Base-by-base conservation (phyloP, 139 green algal genomes). In the Ostreobium quekettii region DNA sequence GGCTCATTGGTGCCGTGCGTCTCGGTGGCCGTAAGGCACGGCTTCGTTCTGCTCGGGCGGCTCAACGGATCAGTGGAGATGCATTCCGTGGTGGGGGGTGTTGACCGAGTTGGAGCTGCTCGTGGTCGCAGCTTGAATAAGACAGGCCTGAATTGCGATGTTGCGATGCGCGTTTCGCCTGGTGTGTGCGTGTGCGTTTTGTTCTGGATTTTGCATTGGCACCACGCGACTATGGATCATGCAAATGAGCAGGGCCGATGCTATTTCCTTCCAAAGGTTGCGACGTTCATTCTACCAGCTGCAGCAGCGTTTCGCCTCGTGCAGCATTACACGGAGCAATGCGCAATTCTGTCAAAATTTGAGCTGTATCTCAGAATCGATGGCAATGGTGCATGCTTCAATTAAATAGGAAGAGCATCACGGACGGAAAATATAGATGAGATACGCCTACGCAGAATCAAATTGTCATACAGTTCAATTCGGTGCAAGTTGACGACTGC, bases 11-110 rank as follows among this genome's bases (percentile, higher is more conserved):
- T 65, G 61, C 69, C 69, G 29, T 68, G 47, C 5, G 66, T 69
- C 24, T 63, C 66, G 7, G 29, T 82, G 53, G 76, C 65, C 6
- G 69, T 82, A 59, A 66, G 76, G n/a, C 36, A 53, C 2, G 70
- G 67, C 29, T 66, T 74, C 1, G n/a, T 82, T 3, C 64, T 82
- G 11, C 70, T 66, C 3, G 76, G 60, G 38, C 47, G 73, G 2
- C 67, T 70, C 7, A 62, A 75, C 28, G 76, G 76, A 5, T 48
- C 32, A 4, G 42, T 80, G 22, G 58, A 76, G 5, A 36, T 79
- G 35, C 76, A 77, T 39, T 48, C 53, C 28, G 24, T 82, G 76
- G 76, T 82, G 60, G 15, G 71, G 49, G 37, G 1, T 53, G 61
- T 26, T 24, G 31, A 7, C 11, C 29, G 39, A 7, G 2, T 46